A percentile compares a stretch with the other conserved stretches of the same genome.
Evolutionary conservation across 1,284 basidiomycete genomes (phyloP).

Genomic region (Wolfiporia cocos): DNA sequence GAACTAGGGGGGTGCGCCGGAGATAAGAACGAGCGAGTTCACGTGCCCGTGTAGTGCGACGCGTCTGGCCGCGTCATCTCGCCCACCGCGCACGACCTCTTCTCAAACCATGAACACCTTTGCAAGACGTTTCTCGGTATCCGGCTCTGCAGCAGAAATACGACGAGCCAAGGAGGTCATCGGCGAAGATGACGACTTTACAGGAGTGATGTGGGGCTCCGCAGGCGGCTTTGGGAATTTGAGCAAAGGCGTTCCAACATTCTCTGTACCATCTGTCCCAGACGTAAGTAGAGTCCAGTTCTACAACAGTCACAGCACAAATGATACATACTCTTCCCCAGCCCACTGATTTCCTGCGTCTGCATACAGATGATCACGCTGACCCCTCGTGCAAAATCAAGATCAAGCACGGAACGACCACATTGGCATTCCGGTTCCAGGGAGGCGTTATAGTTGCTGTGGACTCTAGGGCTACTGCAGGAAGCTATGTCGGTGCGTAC

Average conservation of each 20-base stretch:
- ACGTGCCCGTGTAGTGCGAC: slow-evolving; percentile 11
- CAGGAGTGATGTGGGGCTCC: slow-evolving; percentile 74
- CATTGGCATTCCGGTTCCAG: slow-evolving; percentile 94
- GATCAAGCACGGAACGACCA: slow-evolving; percentile 98
- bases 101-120: slow-evolving; percentile 67
- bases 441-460: slow-evolving; percentile 98
- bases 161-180: slow-evolving; percentile 42
- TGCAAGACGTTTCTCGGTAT: slow-evolving; percentile 58
- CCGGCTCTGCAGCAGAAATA: slow-evolving; percentile 42
- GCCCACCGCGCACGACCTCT: slow-evolving; percentile 12
- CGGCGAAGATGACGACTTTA: slow-evolving; percentile 58
- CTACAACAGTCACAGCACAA: too few species aligned
- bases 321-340: too few species aligned
- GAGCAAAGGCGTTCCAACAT: slow-evolving; percentile 61
- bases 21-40: too few species aligned
- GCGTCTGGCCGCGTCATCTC: slow-evolving; percentile 46
- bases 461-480: slow-evolving; percentile 96
- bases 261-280: slow-evolving; percentile 63
- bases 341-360: slow-evolving; percentile 85
- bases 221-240: slow-evolving; percentile 73
- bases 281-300: slow-evolving; percentile 72
- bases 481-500: slow-evolving; percentile 87
- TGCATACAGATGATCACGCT: slow-evolving; percentile 91
- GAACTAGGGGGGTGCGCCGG: too few species aligned
- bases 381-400: slow-evolving; percentile 95